Conservation (phyloP, 257 asterid species). For the Gentiana straminea region DNA sequence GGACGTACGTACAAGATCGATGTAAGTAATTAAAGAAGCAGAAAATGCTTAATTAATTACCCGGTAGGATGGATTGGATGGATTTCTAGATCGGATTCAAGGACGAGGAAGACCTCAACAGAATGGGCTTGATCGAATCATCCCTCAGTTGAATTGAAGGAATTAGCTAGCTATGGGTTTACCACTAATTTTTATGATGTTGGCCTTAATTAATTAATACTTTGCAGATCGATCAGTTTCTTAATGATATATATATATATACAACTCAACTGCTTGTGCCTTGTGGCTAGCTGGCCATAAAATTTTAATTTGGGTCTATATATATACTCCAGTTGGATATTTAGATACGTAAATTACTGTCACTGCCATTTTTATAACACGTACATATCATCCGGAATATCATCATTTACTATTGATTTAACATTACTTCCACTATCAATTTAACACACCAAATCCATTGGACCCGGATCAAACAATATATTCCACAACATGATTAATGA, state of each 20-base stretch:
- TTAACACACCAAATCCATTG: too few species aligned
- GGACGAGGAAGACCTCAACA: conserved; percentile 25
- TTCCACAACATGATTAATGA: too few species aligned
- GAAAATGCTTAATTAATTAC: conserved; percentile 7
- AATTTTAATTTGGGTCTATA: too few species aligned
- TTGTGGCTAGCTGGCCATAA: too few species aligned
- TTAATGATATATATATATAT: conserved; percentile 10
- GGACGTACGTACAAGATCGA: conserved; percentile 11
- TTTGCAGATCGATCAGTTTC: conserved; percentile 34
- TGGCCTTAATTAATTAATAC: conserved; percentile 32
- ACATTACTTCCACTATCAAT: too few species aligned
- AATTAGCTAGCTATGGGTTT: conserved; percentile 26
- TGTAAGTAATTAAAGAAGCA: not conserved
- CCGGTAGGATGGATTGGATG: conserved; percentile 32
- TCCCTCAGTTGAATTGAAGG: conserved; percentile 38
- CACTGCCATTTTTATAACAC: too few species aligned
- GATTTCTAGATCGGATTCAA: conserved; percentile 10
- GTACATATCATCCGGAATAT: too few species aligned
- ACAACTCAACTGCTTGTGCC: too few species aligned
- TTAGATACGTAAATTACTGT: too few species aligned
- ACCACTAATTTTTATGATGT: conserved; percentile 26
- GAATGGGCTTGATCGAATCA: conserved; percentile 21
- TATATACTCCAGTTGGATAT: too few species aligned
- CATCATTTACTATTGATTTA: too few species aligned
- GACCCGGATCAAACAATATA: too few species aligned